These are phyloP conservation scores for Rubia tinctorum DNA, from an alignment of 305 asterid genomes.

Conservation along the genomic window DNA sequence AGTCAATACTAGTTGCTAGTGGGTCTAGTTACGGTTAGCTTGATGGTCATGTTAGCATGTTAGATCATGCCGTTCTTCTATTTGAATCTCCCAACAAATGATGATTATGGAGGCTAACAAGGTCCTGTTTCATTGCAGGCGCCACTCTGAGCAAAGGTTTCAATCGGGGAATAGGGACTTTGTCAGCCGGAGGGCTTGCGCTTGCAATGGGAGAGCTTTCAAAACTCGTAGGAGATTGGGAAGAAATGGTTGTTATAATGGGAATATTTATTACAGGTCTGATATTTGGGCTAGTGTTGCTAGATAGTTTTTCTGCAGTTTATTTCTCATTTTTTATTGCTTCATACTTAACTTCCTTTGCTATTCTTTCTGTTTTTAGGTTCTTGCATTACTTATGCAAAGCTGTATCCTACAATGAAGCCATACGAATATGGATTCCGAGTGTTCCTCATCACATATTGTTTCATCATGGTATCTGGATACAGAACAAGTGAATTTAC, in stretches of 20 bases:
- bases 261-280: conserved; percentile 43
- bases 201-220: conserved; percentile 72
- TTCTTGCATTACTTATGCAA: conserved; percentile 37
- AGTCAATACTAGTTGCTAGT: not conserved
- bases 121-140: conserved; percentile 36
- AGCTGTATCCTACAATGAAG: conserved; percentile 68
- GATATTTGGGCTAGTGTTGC: conserved; percentile 23
- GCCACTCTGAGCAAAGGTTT: conserved; percentile 90
- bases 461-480: conserved; percentile 70
- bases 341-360: conserved; percentile 25
- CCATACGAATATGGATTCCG: conserved; percentile 79
- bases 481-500: conserved; percentile 54
- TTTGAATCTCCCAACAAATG: not conserved
- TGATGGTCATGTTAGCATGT: not conserved
- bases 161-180: conserved; percentile 90
- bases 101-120: conserved; percentile 1
- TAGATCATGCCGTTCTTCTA: not conserved
- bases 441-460: conserved; percentile 69
- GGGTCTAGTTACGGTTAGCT: not conserved
- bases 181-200: conserved; percentile 87
- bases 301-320: not conserved
- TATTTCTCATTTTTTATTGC: not conserved
- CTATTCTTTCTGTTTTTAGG: conserved; percentile 22
- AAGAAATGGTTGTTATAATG: conserved; percentile 29
- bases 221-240: conserved; percentile 43